These are phyloP conservation scores for Ceratocystiopsis sp. DNA, from an alignment of 2,329 filamentous ascomycete genomes.

Conservation along the genomic window DNA sequence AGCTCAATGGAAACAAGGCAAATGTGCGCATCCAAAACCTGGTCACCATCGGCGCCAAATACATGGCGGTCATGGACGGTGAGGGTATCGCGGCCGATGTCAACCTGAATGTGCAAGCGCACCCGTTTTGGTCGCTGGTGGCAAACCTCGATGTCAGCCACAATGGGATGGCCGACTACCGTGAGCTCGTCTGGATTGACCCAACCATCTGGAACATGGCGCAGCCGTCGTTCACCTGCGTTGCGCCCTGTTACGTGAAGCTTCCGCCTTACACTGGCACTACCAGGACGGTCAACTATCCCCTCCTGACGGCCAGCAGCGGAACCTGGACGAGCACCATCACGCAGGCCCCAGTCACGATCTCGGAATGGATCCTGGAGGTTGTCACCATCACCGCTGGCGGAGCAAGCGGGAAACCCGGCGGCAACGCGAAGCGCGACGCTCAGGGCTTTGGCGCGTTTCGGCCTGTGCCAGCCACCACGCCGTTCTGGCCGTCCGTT, in stretches of 20 bases:
- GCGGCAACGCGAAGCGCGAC: slow-evolving; percentile 3
- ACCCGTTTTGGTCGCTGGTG: no score
- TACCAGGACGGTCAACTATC: slow-evolving; percentile 16
- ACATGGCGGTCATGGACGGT: no score
- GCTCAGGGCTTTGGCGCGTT: slow-evolving; percentile 3
- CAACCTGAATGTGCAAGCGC: no score
- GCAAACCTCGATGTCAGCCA: no score
- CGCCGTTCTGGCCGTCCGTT: slow-evolving; percentile 11
- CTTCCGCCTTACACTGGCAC: slow-evolving; percentile 14
- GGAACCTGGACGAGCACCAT: slow-evolving; percentile 17
- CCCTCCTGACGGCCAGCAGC: slow-evolving; percentile 15
- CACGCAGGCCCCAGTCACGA: slow-evolving; percentile 14
- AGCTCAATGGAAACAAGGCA: no score
- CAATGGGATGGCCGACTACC: slow-evolving; percentile 5
- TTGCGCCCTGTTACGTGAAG: slow-evolving; percentile 13
- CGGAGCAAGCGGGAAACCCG: no score
- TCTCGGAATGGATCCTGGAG: slow-evolving; percentile 13
- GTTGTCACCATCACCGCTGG: slow-evolving; percentile 8
- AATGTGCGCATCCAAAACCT: no score
- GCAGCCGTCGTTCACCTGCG: slow-evolving; percentile 14
- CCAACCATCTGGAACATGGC: slow-evolving; percentile 17
- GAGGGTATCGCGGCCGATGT: no score
- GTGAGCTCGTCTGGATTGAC: slow-evolving; percentile 13
- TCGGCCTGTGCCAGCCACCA: slow-evolving; percentile 10
- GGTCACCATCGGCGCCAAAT: no score